Base-by-base conservation (phyloP, 2,329 filamentous ascomycete species). In the Pseudogymnoascus sp. region DNA sequence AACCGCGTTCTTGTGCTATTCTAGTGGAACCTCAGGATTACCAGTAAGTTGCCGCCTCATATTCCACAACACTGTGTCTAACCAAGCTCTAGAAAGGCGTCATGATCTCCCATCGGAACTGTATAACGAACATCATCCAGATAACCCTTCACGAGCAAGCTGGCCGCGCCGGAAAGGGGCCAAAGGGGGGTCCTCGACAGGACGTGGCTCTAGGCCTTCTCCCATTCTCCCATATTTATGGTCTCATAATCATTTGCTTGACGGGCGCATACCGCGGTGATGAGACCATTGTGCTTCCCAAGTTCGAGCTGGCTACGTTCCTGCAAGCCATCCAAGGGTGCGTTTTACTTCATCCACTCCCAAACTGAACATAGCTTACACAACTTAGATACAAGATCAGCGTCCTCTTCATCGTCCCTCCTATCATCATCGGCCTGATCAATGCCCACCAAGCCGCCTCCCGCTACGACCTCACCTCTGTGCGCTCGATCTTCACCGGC, bases 211-310 rank as follows among this genome's bases (percentile, higher is more conserved):
- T 92, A 0, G 89, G 88, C 4, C 77, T 92, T 14, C 76, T 93
- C 0, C 89, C 89, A 0, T 84, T 91, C 70, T 90, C 86, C 65
- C 89, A 93, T 68, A 92, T 93, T 65, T 93, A 91, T 71, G 83
- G 83, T 5, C 75, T 92, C 28, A 82, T 90, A 4, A 81, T 90
- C 16, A 82, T 89, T 2, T 84, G 83, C 41, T 85, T 90, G 70
- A 74, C 78, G 1, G 80, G 80, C 25, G 76, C 84, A 2, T 93
- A 85, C 70, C 81, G 87, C 39, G 90, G 90, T 8, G 90, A 94
- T 66, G 83, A 85, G 61, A 78, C 87, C 8, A 79, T 94, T 59
- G 80, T 93, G 4, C 78, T 94, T 37, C 86, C 81, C 43, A 90
- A 88, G 67, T 95, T 93, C 68, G 89, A 93, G 58, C 79, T 93